Evolutionary conservation across 371 early-diverging fungal species (phyloP), one percentile per base, ranked within the genome.

Genomic region (Mucor racemosus): DNA sequence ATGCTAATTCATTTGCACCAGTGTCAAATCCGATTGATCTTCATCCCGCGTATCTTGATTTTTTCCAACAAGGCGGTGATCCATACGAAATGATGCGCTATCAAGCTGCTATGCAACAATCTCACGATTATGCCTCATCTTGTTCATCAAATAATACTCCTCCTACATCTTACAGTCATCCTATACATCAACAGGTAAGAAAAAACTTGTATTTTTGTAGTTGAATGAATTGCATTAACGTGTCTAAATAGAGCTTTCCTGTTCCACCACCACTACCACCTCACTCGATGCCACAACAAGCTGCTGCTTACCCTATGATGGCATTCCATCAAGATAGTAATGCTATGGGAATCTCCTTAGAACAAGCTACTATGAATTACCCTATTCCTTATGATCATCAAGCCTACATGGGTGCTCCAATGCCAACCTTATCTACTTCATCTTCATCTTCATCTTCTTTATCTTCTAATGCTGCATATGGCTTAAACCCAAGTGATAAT

Each of bases 71-170:
- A 9, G 63, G 54, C 14, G 58, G 21, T 14, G 68, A 67, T 40
- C 46, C 68, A 11, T 67, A 62, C 15, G 68, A 67, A 50, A 67
- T 67, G 68, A 35, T 67, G 57, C 68, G 68, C 9, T 67, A 67
- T 33, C 68, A 67, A 41, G 46, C 68, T 6, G 68, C 68, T 1
- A 67, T 67, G 58, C 65, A 65, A 50, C 68, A 67, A 50, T 57
- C 58, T 19, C 68, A 67, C 57, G 68, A 67, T 35, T 67, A 67
- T 58, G 68, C 68, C 13, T 67, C 68, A 15, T 67, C 68, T 35
- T 67, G 68, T 17, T 56, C 67, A 15, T 67, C 67, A 10, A 58
- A 42, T 11, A 55, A 55, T 48, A 65, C 58, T 36, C 58, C 65
- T 26, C 65, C 65, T 15, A 58, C 65, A 26, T 21, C 65, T 10